Evolutionary conservation across 2,329 filamentous ascomycete genomes (phyloP).

Genomic region (Neobulgaria alba): DNA sequence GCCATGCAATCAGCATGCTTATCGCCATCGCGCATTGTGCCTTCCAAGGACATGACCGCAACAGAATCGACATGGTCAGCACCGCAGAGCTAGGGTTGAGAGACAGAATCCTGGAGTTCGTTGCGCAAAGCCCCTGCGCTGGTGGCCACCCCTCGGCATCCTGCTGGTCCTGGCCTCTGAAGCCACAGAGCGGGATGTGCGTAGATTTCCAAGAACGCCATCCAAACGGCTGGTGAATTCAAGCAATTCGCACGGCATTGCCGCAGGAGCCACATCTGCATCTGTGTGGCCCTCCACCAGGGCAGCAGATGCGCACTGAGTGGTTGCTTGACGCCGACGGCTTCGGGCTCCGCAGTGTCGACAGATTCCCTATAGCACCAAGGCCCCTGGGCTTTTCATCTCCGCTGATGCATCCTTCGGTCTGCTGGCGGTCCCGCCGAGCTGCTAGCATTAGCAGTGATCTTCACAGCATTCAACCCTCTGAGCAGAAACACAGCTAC

Average conservation of each 20-base stretch:
- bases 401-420: slow-evolving; percentile 19
- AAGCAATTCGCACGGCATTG: slow-evolving; percentile 19
- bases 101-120: not conserved
- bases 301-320: slow-evolving; percentile 5
- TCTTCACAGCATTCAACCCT: not conserved
- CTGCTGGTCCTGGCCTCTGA: not conserved
- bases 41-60: not conserved
- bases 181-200: slow-evolving; percentile 3
- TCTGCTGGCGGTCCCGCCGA: not conserved
- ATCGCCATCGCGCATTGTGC: not conserved
- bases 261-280: slow-evolving; percentile 16
- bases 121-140: not conserved
- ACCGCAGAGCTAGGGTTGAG: not conserved
- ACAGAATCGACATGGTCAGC: not conserved
- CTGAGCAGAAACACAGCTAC: too few species aligned
- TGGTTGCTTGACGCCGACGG: slow-evolving; percentile 21
- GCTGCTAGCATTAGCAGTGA: not conserved
- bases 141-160: not conserved
- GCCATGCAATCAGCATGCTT: too few species aligned
- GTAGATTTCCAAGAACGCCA: slow-evolving; percentile 10
- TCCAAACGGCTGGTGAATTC: slow-evolving; percentile 10
- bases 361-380: not conserved
- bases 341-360: slow-evolving; percentile 10
- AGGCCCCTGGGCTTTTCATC: slow-evolving; percentile 14
- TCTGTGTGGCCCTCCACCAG: slow-evolving; percentile 3